Base-by-base conservation (phyloP, 768 basidiomycete species). In the Imleria badia region DNA sequence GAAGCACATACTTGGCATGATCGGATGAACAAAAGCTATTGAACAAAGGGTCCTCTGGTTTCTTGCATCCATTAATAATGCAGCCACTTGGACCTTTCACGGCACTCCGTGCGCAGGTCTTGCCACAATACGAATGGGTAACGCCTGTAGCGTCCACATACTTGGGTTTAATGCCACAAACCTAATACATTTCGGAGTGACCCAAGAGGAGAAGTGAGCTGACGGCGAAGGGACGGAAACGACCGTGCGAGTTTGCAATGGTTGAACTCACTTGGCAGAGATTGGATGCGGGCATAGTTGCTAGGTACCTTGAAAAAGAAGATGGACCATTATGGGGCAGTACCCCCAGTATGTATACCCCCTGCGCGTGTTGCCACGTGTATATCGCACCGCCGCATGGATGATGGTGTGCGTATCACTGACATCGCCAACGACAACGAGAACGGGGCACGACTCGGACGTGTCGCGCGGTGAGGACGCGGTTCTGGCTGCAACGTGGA, bases 51-150 rank as follows among this genome's bases (percentile, higher is more conserved):
- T 78, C 79, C 30, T 79, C 78, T 34, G 78, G 73, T 36, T 77
- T 75, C 59, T 74, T 79, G 60, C 84, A 86, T 36, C 77, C 78
- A 52, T 68, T 77, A 62, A 85, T 76, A 22, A 66, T 53, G 64
- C 84, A 86, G 19, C 73, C 61, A 39, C 70, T 74, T 54, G 73
- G 26, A 5, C 64, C 76, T 56, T 62, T 62, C 34, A 70, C 49
- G 33, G 61, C 52, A 39, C 22, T 77, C 43, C 81, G 74, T 50
- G 84, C 84, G 63, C 84, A 86, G 46, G 78, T 82, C 59, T 76
- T 81, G 60, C 85, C 77, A 62, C 84, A 86, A 64, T 80, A 86
- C 31, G 79, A 76, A 61, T 85, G 83, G 57, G 75, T 75, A 56
- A 74, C 68, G 17, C 84, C 85, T 55, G 79, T 76, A n/a, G 63